Evolutionary conservation across 2,329 filamentous ascomycete species (phyloP).

Genomic region (Fusarium nanum): DNA sequence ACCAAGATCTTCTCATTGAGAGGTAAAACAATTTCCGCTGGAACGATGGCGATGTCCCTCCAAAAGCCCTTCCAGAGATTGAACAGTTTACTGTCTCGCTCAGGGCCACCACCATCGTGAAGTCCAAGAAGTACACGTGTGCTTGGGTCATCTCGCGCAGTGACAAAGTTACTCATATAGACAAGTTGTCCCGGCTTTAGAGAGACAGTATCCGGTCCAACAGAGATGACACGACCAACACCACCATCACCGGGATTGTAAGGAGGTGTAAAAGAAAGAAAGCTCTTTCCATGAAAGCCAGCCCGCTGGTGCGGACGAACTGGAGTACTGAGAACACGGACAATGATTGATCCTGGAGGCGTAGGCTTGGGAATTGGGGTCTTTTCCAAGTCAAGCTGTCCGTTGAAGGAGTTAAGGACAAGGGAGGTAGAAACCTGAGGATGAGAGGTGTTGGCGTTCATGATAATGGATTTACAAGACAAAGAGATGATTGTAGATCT

Average conservation of each 20-base stretch:
- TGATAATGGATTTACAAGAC: neutral
- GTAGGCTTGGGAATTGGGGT: neutral
- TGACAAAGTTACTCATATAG: constrained; percentile 25
- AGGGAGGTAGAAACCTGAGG: constrained; percentile 6
- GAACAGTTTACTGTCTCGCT: constrained; percentile 20
- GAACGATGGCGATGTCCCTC: constrained; percentile 15
- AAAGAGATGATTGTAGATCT: neutral
- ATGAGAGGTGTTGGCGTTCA: neutral
- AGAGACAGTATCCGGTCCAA: constrained; percentile 18
- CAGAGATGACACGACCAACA: constrained; percentile 21
- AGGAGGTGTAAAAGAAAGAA: constrained; percentile 6
- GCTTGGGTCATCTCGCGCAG: constrained; percentile 20
- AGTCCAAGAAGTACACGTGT: constrained; percentile 24
- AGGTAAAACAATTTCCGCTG: constrained; percentile 18
- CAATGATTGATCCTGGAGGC: constrained; percentile 14
- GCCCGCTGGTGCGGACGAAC: constrained; percentile 24
- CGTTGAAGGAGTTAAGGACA: constrained; percentile 26
- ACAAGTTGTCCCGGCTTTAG: constrained; percentile 29
- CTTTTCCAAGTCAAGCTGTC: constrained; percentile 16
- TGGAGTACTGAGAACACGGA: constrained; percentile 27
- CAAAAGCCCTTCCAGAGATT: constrained; percentile 29
- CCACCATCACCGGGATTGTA: constrained; percentile 14
- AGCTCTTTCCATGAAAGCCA: constrained; percentile 24
- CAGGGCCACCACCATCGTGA: constrained; percentile 13
- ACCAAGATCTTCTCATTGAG: constrained; percentile 17